Percentiles rank a stretch among this genome's conserved stretches.
These are phyloP conservation scores for Xylariaceae sp. DNA, from an alignment of 2,329 filamentous ascomycete species.

Conservation along the genomic window DNA sequence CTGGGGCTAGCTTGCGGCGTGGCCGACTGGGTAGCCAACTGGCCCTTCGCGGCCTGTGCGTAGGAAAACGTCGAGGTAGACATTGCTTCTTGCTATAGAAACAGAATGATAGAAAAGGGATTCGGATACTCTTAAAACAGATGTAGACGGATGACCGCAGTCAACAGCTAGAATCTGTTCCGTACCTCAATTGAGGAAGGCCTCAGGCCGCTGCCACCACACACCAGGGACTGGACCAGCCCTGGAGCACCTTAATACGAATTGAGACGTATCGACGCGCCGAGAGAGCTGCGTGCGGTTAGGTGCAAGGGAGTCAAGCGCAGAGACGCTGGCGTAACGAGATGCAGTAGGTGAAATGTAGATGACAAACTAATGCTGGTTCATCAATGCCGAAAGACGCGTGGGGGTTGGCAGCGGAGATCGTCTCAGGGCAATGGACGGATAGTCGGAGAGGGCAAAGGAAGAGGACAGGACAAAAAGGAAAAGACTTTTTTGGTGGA, in stretches of 20 bases:
- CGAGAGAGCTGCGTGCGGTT: constrained; percentile 12
- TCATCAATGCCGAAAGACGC: constrained; percentile 10
- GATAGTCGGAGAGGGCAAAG: constrained; percentile 1
- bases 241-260: constrained; percentile 26
- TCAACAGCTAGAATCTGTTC: constrained; percentile 21
- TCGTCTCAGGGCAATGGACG: constrained; percentile 1
- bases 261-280: constrained; percentile 13
- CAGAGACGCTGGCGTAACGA: not conserved
- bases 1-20: constrained; percentile 28
- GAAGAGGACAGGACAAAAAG: not conserved
- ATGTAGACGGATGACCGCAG: constrained; percentile 20
- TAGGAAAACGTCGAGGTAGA: constrained; percentile 72
- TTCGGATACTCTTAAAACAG: constrained; percentile 11
- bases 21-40: constrained; percentile 41
- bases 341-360: not conserved
- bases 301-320: not conserved
- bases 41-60: constrained; percentile 88
- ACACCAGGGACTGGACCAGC: constrained; percentile 25
- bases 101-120: constrained; percentile 7
- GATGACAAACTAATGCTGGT: constrained; percentile 3
- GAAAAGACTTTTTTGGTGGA: constrained; percentile 13
- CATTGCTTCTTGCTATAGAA: constrained; percentile 37
- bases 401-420: not conserved
- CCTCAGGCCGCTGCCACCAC: constrained; percentile 28
- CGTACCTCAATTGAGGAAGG: constrained; percentile 24